Percentiles rank a stretch among this genome's conserved stretches.
Evolutionary conservation across 23 red algal genomes (phyloP).

Genomic region (Gracilaria gracilis): DNA sequence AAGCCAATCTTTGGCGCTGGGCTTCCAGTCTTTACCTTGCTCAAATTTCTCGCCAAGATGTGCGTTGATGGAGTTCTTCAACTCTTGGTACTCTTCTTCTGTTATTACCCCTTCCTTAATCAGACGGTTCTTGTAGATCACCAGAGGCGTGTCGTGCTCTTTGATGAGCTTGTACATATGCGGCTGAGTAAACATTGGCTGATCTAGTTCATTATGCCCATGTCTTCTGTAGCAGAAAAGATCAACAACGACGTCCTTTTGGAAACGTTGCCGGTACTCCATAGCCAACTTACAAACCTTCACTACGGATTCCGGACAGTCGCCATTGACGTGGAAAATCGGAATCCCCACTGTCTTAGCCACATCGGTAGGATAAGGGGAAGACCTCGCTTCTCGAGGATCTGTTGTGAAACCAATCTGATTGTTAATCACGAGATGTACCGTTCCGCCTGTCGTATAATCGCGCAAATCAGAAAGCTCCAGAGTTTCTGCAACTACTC

Average conservation of each 20-base stretch:
- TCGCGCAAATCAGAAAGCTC: conserved; percentile 97
- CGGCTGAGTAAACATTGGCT: conserved; percentile 98
- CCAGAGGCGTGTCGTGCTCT: conserved; percentile 79
- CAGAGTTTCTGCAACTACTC: conserved; percentile 97
- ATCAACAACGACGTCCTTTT: conserved; percentile 98
- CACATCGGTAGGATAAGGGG: conserved; percentile 99
- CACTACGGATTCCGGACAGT: conserved; percentile 94
- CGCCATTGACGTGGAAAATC: conserved; percentile 99
- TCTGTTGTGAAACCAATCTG: conserved; percentile 99
- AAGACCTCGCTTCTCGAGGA: conserved; percentile 92
- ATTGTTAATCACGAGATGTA: conserved; percentile 98
- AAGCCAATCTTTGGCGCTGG: conserved; percentile 90
- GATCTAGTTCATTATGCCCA: conserved; percentile 99
- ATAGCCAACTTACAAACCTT: conserved; percentile 92
- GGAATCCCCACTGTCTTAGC: conserved; percentile 98
- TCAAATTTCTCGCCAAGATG: conserved; percentile 79
- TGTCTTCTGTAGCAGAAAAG: conserved; percentile 98
- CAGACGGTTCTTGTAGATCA: conserved; percentile 81
- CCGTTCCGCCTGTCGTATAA: conserved; percentile 97
- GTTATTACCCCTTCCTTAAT: conserved; percentile 87
- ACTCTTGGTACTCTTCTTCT: conserved; percentile 75
- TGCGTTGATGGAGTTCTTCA: conserved; percentile 72
- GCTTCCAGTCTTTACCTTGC: conserved; percentile 84
- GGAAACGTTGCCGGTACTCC: conserved; percentile 97
- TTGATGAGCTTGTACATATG: conserved; percentile 98